Conservation (phyloP, 2,329 filamentous ascomycete species). For the Calcarisporium arbuscula region DNA sequence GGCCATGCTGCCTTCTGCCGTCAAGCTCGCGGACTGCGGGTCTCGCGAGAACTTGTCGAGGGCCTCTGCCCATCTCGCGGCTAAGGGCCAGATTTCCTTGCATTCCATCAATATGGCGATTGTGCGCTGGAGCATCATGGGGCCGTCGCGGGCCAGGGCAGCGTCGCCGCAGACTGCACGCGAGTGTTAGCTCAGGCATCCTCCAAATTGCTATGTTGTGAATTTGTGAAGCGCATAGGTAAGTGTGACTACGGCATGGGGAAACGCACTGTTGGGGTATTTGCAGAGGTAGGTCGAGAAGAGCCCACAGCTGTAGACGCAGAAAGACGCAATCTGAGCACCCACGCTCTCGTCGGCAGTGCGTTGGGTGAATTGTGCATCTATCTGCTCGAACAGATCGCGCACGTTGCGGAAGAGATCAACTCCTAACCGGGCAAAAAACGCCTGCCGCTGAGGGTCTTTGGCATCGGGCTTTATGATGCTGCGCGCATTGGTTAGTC, state of each 20-base stretch:
- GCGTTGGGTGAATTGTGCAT: constrained; percentile 42
- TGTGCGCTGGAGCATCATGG: constrained; percentile 39
- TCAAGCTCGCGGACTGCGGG: constrained; percentile 31
- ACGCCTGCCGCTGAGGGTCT: constrained; percentile 27
- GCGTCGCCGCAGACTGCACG: constrained; percentile 36
- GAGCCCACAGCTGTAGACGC: constrained; percentile 48
- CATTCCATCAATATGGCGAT: constrained; percentile 41
- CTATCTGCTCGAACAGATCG: constrained; percentile 42
- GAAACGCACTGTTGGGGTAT: constrained; percentile 39
- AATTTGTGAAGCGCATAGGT: no score
- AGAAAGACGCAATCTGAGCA: constrained; percentile 49
- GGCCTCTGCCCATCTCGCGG: constrained; percentile 45
- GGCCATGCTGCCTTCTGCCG: constrained; percentile 42
- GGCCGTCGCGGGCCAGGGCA: constrained; percentile 31
- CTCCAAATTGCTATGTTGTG: no score
- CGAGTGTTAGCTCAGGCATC: no score
- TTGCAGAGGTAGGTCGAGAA: constrained; percentile 46
- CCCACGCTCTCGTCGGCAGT: constrained; percentile 42
- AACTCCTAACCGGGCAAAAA: constrained; percentile 37
- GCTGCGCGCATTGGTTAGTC: constrained; percentile 19
- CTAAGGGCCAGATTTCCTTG: constrained; percentile 45
- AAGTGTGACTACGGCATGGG: background rate
- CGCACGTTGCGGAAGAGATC: constrained; percentile 45
- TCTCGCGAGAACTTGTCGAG: constrained; percentile 41
- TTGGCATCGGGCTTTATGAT: constrained; percentile 36